Conservation (phyloP, 345 rosid genomes). For the Balakata baccata region DNA sequence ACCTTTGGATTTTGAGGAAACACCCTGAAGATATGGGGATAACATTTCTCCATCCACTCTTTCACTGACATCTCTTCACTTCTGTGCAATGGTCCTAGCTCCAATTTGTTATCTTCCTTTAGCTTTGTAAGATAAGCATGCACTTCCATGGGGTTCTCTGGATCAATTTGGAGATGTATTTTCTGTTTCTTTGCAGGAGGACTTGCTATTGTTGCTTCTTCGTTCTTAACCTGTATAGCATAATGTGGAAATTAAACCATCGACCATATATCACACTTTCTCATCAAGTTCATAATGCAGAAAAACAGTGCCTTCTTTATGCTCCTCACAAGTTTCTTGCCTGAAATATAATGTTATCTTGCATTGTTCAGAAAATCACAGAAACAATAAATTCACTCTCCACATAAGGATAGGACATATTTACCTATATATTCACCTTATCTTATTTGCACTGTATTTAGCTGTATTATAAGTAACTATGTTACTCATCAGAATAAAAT, state of each 20-base stretch:
- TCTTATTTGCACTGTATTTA: no score
- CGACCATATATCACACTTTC: background rate
- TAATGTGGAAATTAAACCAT: background rate
- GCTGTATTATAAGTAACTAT: background rate
- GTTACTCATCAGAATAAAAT: background rate
- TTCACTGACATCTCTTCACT: conserved; percentile 26
- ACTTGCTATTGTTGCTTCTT: background rate
- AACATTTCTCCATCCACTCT: conserved; percentile 32
- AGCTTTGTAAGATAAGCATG: conserved; percentile 29
- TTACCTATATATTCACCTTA: background rate
- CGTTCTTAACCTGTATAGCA: conserved; percentile 18
- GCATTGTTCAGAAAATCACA: conserved; percentile 5
- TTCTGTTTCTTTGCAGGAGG: conserved; percentile 26
- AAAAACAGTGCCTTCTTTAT: background rate
- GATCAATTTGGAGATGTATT: conserved; percentile 18
- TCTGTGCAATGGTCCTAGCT: conserved; percentile 19
- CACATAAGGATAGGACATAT: background rate
- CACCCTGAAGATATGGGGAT: conserved; percentile 25
- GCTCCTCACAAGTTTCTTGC: background rate
- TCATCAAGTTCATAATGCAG: background rate
- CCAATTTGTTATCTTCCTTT: conserved; percentile 30
- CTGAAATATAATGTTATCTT: background rate
- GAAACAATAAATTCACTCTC: background rate
- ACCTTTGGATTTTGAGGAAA: conserved; percentile 27
- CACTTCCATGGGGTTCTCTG: conserved; percentile 30